Evolutionary conservation across 1,284 basidiomycete species (phyloP).

Genomic region (Irpex lacteus): DNA sequence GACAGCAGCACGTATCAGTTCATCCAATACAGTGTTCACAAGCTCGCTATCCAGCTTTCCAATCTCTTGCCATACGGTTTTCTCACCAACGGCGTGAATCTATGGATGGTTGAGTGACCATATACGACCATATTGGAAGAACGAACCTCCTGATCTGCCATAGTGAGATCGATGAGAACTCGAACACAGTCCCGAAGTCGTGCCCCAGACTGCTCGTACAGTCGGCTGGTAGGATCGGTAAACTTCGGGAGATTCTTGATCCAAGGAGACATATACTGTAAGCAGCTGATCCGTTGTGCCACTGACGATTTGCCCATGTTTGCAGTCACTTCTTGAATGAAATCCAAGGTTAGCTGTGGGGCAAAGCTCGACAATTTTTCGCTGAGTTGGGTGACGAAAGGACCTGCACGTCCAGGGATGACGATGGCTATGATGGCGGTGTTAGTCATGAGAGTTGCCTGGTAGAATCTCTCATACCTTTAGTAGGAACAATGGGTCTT

Average conservation of each 20-base stretch:
- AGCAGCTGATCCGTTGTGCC: slow-evolving; percentile 63
- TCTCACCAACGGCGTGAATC: slow-evolving; percentile 69
- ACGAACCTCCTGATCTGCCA: slow-evolving; percentile 65
- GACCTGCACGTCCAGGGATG: slow-evolving; percentile 68
- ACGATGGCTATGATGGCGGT: slow-evolving; percentile 51
- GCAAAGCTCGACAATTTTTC: slow-evolving; percentile 69
- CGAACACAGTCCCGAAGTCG: slow-evolving; percentile 78
- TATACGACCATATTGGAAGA: neutral
- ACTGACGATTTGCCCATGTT: slow-evolving; percentile 53
- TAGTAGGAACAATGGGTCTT: slow-evolving; percentile 60
- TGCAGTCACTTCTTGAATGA: slow-evolving; percentile 77
- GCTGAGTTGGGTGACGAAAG: slow-evolving; percentile 67
- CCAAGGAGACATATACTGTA: slow-evolving; percentile 86
- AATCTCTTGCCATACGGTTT: slow-evolving; percentile 75
- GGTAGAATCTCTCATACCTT: slow-evolving; percentile 44
- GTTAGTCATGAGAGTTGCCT: slow-evolving; percentile 6
- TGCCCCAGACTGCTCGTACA: slow-evolving; percentile 69
- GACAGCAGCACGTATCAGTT: slow-evolving; percentile 75
- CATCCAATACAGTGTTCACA: slow-evolving; percentile 72
- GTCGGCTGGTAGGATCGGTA: slow-evolving; percentile 60
- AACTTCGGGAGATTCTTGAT: slow-evolving; percentile 76
- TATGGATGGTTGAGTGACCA: slow-evolving; percentile 29
- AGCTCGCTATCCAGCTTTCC: slow-evolving; percentile 64
- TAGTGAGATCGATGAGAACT: slow-evolving; percentile 71
- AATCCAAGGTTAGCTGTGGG: slow-evolving; percentile 82